phyloP scores from a whole-genome alignment of 805 yeast genomes.

The Cyberlindnera nakhonratchasimensis region DNA sequence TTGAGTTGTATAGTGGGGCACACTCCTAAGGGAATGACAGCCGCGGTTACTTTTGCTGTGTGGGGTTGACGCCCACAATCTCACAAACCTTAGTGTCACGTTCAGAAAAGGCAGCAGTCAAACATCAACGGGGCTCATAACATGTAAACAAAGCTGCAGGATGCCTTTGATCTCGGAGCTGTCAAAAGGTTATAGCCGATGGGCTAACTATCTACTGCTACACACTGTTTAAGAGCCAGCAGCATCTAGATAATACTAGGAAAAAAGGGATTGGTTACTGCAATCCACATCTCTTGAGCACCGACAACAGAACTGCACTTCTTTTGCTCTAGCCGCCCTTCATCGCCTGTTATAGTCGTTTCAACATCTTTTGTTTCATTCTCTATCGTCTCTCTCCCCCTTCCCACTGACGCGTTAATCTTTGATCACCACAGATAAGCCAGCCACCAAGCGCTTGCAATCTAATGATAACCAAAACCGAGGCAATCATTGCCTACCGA shows the following conservation, averaged over 20 bases:
- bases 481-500: conserved; percentile 11
- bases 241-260: too few species aligned
- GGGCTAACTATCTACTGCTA: too few species aligned
- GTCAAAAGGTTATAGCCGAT: too few species aligned
- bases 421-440: too few species aligned
- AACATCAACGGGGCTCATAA: conserved; percentile 2
- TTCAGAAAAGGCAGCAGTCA: conserved; percentile 1
- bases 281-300: too few species aligned
- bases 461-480: conserved; percentile 2
- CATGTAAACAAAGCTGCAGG: conserved; percentile 3
- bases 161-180: too few species aligned
- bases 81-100: not conserved
- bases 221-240: not conserved
- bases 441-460: too few species aligned
- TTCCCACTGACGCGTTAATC: not conserved
- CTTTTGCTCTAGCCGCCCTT: not conserved
- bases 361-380: too few species aligned
- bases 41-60: not conserved
- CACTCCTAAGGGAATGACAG: not conserved
- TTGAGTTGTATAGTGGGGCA: not conserved
- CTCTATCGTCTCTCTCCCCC: too few species aligned
- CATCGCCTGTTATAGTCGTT: too few species aligned
- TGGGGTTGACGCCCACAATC: conserved; percentile 1
- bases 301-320: not conserved
- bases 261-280: too few species aligned